phyloP scores from a whole-genome alignment of 257 asterid species.

The Schizonepeta tenuifolia region DNA sequence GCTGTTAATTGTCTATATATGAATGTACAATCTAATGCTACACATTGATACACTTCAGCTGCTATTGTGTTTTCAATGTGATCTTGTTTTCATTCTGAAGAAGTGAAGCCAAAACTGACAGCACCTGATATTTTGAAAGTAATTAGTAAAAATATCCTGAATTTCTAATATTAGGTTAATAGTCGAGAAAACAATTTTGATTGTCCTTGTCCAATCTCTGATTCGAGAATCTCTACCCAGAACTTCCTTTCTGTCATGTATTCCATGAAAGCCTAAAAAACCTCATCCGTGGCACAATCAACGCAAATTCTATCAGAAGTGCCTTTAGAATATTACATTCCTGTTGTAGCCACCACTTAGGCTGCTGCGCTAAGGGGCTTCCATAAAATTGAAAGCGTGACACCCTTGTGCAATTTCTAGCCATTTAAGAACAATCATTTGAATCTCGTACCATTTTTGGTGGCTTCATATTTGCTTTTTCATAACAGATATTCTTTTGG shows the following conservation, averaged over 20 bases:
- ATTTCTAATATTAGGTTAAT: constrained; percentile 1
- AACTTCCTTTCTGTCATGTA: constrained; percentile 16
- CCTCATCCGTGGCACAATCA: not conserved
- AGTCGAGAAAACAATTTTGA: not conserved
- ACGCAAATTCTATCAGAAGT: not conserved
- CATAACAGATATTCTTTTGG: not conserved
- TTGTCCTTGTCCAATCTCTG: not conserved
- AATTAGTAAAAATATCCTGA: not conserved
- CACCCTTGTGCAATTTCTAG: not conserved
- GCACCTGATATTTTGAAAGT: not conserved
- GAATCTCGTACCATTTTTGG: constrained; percentile 4
- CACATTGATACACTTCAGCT: not conserved
- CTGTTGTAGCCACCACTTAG: constrained; percentile 1
- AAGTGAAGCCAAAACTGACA: not conserved
- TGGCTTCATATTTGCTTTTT: not conserved
- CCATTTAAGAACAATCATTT: not conserved
- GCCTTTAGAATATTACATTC: not conserved
- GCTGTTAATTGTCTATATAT: not conserved
- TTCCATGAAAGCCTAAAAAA: not conserved
- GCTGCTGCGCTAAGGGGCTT: not conserved
- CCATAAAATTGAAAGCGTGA: constrained; percentile 6
- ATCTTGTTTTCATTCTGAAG: not conserved
- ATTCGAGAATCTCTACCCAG: not conserved
- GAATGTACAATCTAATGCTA: constrained; percentile 1
- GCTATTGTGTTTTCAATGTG: not conserved